Evolutionary conservation across 1,284 basidiomycete species (phyloP), one percentile per base, ranked within the genome.

Genomic region (Entoloma clypeatum): DNA sequence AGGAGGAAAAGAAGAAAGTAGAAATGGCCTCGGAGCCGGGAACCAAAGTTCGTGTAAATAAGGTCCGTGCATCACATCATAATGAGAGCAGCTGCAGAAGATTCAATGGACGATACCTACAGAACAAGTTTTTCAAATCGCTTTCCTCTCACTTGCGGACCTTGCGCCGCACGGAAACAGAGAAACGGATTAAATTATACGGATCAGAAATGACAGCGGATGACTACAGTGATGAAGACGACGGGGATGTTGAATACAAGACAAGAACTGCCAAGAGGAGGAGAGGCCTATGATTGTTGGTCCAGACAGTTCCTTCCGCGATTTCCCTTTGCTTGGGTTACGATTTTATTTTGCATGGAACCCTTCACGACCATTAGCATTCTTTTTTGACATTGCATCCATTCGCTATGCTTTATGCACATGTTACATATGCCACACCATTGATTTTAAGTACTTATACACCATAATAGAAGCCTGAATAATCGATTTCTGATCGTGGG

Each of bases 81-180:
- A n/a, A n/a, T n/a, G n/a, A n/a, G n/a, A n/a, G 7, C 13, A 14
- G 19, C 21, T 43, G 6, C 21, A 37, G 11, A 28, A 14, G 23
- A 16, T 14, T 44, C 14, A 44, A 5, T 36, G n/a, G n/a, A 32
- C 21, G 39, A 25, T 37, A 21, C 41, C 6, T 39, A 6, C 47
- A 86, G 84, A 78, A 67, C 50, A 79, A 81, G 24, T 86, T 86
- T 53, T 66, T 81, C 50, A 81, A 74, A 55, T 74, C 75, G 3
- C 59, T 86, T 35, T 64, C 69, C 4, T 48, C 62, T 9, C 68
- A 75, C 43, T 64, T 86, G 31, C 74, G 77, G n/a, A 63, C 68
- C 27, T 58, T 86, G 44, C 79, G 81, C 22, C 77, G 77, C 56
- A 53, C 70, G 11, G 80, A 81, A 52, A 62, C 65, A 33, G 69